Conservation (phyloP, 1,284 basidiomycete species). For the Malassezia sympodialis region DNA sequence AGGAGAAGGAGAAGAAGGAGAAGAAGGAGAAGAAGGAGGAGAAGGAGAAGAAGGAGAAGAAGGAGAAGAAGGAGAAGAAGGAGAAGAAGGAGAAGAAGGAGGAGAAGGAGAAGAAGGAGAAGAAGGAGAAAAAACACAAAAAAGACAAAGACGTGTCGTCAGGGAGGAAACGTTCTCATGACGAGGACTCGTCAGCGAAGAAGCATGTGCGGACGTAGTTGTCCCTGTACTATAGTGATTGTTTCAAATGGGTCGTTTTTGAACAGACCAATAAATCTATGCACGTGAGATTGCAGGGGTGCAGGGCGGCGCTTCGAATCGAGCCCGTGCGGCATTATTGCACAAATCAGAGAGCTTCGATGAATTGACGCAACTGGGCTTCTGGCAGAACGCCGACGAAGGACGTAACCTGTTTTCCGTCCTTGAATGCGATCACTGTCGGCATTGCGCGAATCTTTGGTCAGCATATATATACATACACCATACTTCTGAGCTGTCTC, state of each 20-base stretch:
- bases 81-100: background rate
- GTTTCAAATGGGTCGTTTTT: background rate
- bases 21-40: too few species aligned
- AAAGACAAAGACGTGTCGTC: background rate
- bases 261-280: background rate
- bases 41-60: too few species aligned
- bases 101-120: background rate
- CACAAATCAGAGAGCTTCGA: conserved; percentile 17
- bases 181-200: background rate
- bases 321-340: background rate
- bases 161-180: background rate
- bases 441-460: conserved; percentile 28
- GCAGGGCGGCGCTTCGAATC: too few species aligned
- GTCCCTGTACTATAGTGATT: background rate
- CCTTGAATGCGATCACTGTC: conserved; percentile 27
- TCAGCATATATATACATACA: background rate
- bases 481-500: conserved; percentile 25
- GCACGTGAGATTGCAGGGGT: background rate
- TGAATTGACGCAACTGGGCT: conserved; percentile 27
- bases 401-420: conserved; percentile 23
- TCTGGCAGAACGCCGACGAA: conserved; percentile 35
- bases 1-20: background rate
- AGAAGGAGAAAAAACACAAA: background rate
- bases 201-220: background rate
- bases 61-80: too few species aligned